These are phyloP conservation scores for Thelephora aurantiotincta DNA, from an alignment of 768 basidiomycete species.

Conservation along the genomic window DNA sequence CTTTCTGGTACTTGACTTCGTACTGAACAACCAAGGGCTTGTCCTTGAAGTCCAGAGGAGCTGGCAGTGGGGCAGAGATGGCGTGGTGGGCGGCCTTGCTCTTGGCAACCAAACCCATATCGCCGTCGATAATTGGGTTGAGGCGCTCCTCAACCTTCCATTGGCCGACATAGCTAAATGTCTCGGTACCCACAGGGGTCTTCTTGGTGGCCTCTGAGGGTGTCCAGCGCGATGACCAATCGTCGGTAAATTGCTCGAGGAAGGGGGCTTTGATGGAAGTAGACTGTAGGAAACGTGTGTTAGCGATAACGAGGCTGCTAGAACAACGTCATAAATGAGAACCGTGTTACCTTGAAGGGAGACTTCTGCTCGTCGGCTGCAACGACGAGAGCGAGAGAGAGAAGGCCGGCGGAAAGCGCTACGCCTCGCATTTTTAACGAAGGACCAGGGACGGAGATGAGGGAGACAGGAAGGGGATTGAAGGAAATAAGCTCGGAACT, in stretches of 20 bases:
- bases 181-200: slow-evolving; percentile 91
- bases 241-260: slow-evolving; percentile 90
- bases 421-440: slow-evolving; percentile 81
- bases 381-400: slow-evolving; percentile 48
- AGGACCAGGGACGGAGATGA: slow-evolving; percentile 36
- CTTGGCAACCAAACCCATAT: slow-evolving; percentile 89
- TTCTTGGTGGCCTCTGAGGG: slow-evolving; percentile 97
- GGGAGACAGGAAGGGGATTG: neutral
- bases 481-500: neutral
- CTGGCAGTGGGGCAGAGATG: slow-evolving; percentile 82
- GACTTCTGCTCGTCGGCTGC: slow-evolving; percentile 54
- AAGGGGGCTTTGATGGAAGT: slow-evolving; percentile 78
- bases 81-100: slow-evolving; percentile 97
- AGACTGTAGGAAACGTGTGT: slow-evolving; percentile 27
- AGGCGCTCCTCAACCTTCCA: slow-evolving; percentile 92
- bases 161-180: slow-evolving; percentile 92
- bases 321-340: slow-evolving; percentile 3
- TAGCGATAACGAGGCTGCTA: slow-evolving; percentile 2
- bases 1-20: slow-evolving; percentile 99
- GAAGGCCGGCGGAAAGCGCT: slow-evolving; percentile 64
- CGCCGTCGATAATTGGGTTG: slow-evolving; percentile 63
- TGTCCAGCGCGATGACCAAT: slow-evolving; percentile 88
- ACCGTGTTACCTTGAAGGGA: slow-evolving; percentile 44
- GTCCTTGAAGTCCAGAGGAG: slow-evolving; percentile 64
- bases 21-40: slow-evolving; percentile 93